Base-by-base conservation (phyloP, 2,329 filamentous ascomycete genomes). In the Colletotrichum sp. region DNA sequence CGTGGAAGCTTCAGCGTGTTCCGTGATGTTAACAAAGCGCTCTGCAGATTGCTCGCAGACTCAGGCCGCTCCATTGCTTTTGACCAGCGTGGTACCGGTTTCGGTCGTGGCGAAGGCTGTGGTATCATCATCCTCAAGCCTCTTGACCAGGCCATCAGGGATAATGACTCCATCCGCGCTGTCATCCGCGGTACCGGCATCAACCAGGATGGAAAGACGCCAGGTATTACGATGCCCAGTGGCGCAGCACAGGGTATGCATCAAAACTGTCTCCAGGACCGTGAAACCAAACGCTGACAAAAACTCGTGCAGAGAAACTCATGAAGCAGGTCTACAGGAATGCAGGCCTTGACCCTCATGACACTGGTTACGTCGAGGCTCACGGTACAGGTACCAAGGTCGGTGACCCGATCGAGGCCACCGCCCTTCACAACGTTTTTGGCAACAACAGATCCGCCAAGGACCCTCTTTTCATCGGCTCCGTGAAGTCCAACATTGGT, bases 51-150 rank as follows among this genome's bases (percentile, higher is more conserved):
- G 64, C 86, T 92, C 28, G 89, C 88, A 2, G 86, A 90, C 34
- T 86, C 87, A 0, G 90, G 90, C 2, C 85, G 87, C 48, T 91
- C 87, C 16, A 87, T 86, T 66, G 89, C 89, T 34, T 77, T 77
- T 6, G 76, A 77, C 61, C 52, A 76, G 16, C 69, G 69, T 27
- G 76, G 68, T 30, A 77, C 75, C 52, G 93, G 92, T 0, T 94
- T 92, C 78, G 91, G 88, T 0, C 87, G 92, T 12, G 92, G 91
- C 11, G 92, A 93, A 78, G 92, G 91, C 6, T 87, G 88, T 25
- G 90, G 85, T 8, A 85, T 89, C 66, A 78, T 93, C 5, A 80
- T 93, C 13, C 80, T 93, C 15, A 93, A 93, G 82, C 87, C 86
- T 1, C 84, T 93, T 0, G 85, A 88, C 39, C 86, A 90, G 74